Evolutionary conservation across 805 yeast species (phyloP).

Genomic region (Lachancea waltii): DNA sequence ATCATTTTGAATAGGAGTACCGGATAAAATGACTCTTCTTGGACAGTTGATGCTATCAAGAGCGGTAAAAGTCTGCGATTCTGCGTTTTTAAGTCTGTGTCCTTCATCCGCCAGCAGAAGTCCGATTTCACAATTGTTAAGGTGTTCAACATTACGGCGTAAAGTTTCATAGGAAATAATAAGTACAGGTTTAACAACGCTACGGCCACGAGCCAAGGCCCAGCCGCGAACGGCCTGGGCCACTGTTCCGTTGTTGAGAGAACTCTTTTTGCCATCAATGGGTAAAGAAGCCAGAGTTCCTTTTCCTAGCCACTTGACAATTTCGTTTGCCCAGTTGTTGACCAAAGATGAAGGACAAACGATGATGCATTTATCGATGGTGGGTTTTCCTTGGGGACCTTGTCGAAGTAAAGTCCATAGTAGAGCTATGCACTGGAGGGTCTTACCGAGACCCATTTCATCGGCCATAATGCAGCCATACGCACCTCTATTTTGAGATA

Average conservation of each 20-base stretch:
- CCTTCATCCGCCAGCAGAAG: constrained; percentile 83
- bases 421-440: constrained; percentile 79
- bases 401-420: constrained; percentile 91
- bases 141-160: constrained; percentile 71
- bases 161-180: constrained; percentile 93
- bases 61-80: constrained; percentile 84
- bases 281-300: constrained; percentile 87
- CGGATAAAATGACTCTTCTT: constrained; percentile 86
- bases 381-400: constrained; percentile 72
- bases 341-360: constrained; percentile 95
- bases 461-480: constrained; percentile 98
- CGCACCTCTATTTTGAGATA: constrained; percentile 55
- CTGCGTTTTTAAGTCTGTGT: constrained; percentile 80
- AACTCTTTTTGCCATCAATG: constrained; percentile 72
- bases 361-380: constrained; percentile 84
- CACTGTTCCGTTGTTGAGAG: constrained; percentile 59
- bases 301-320: constrained; percentile 90
- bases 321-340: constrained; percentile 95
- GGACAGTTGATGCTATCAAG: constrained; percentile 76
- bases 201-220: constrained; percentile 84
- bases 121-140: constrained; percentile 77
- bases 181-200: constrained; percentile 85
- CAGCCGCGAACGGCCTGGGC: constrained; percentile 65
- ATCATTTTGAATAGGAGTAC: constrained; percentile 96
- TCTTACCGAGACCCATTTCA: constrained; percentile 93